Evolutionary conservation across 2,329 filamentous ascomycete genomes (phyloP), one percentile per base, ranked within the genome.

Genomic region (Mycosphaerella arachidis): DNA sequence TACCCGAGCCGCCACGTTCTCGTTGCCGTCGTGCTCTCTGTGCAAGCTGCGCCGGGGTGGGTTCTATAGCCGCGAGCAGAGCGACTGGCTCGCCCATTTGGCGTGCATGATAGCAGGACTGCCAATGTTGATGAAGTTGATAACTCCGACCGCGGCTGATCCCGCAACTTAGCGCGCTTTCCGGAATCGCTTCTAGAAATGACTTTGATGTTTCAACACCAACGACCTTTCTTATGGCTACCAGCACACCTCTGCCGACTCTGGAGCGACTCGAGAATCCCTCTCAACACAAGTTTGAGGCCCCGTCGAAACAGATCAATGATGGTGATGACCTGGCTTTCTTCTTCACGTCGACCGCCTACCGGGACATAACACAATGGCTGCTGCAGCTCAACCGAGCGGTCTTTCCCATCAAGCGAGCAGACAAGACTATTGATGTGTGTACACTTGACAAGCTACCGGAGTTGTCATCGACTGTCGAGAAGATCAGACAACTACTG

Each of bases 341-440:
- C 63, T 99, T 97, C 74, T 84, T 96, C 56, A 83, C 82, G 8
- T 92, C 90, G 53, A 85, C 84, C 66, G 94, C 91, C 48, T 97
- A 97, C 76, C 83, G 86, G 60, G 91, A 97, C 72, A 90, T 99
- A 56, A 89, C 91, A 74, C 83, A 85, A 51, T 97, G 96, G 73
- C 79, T 97, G 51, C 81, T 96, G 66, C 94, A 97, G 76, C 86
- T 99, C 53, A 97, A 96, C 74, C 86, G 88, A 59, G 84, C 92
- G 10, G 85, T 97, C 77, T 90, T 93, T 66, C 92, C 93, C 0
- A 80, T 85, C 20, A 86, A 82, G 66, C 67, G 71, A 2, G 61
- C 71, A 1, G 72, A 75, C 40, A 73, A 74, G 20, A 68, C 75
- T 13, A 43, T 60, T 9, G 35, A 62, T 12, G 13, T 52, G 0